A percentile compares a stretch with the other conserved stretches of the same genome.
phyloP scores from a whole-genome alignment of 2,329 filamentous ascomycete genomes.

The Aureobasidium sp. region DNA sequence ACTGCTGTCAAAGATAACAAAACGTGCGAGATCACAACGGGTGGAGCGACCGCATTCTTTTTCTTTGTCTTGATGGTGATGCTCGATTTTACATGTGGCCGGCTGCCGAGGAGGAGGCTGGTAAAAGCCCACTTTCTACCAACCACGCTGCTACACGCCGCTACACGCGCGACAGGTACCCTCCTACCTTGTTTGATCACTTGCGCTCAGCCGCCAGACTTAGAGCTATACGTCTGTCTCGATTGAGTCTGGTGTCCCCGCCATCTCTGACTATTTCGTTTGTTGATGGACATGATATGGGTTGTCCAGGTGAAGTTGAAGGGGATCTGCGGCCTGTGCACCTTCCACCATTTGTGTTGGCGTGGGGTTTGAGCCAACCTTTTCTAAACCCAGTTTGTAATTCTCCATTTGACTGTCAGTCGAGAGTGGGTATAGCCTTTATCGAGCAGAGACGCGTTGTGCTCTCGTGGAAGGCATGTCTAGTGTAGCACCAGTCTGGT shows the following conservation, averaged over 20 bases:
- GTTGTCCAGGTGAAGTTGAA: not conserved
- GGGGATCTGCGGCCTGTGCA: conserved; percentile 3
- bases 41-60: not conserved
- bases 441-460: not conserved
- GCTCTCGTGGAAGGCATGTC: not conserved
- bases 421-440: not conserved
- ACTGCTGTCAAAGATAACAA: conserved; percentile 2
- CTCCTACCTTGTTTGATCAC: not conserved
- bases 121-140: not conserved
- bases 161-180: not conserved
- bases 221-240: not conserved
- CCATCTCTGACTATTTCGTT: not conserved
- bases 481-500: not conserved
- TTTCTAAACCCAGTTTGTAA: not conserved
- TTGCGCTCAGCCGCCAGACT: not conserved
- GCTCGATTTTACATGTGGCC: conserved; percentile 3
- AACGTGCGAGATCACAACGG: not conserved
- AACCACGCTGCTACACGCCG: not conserved
- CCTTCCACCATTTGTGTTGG: not conserved
- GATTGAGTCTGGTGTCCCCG: not conserved
- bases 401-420: not conserved
- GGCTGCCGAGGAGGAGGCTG: conserved; percentile 10
- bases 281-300: not conserved
- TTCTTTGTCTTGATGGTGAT: not conserved
- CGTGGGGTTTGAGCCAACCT: not conserved